A percentile compares a stretch with the other conserved stretches of the same genome.
phyloP scores from a whole-genome alignment of 1,139 yeast species.

The Ashbya aceris region DNA sequence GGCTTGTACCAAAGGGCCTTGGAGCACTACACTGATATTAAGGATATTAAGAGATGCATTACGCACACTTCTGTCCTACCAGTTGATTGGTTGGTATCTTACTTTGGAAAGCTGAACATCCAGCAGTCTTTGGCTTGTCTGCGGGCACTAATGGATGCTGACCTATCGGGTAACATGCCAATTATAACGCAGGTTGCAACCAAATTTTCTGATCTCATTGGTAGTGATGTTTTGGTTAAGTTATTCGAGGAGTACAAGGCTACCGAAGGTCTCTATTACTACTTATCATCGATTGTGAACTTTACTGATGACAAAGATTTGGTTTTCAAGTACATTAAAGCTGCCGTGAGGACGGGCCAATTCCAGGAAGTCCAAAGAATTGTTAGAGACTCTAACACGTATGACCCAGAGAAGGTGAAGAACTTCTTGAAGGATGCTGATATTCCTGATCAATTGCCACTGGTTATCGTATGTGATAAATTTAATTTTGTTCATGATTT shows the following conservation, averaged over 20 bases:
- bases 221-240: conserved; percentile 75
- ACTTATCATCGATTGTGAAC: conserved; percentile 86
- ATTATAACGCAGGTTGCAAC: conserved; percentile 95
- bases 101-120: conserved; percentile 88
- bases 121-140: conserved; percentile 88
- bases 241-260: conserved; percentile 90
- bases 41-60: conserved; percentile 90
- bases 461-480: conserved; percentile 93
- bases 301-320: conserved; percentile 91
- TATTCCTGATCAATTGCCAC: conserved; percentile 90
- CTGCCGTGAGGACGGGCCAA: conserved; percentile 88
- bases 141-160: conserved; percentile 72
- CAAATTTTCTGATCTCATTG: conserved; percentile 88
- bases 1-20: conserved; percentile 91
- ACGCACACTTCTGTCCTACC: conserved; percentile 82
- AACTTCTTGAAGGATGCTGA: conserved; percentile 91
- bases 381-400: conserved; percentile 87
- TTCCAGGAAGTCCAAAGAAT: conserved; percentile 90
- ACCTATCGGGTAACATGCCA: conserved; percentile 82
- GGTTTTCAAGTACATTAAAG: conserved; percentile 89
- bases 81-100: conserved; percentile 85
- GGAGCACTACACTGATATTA: conserved; percentile 89
- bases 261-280: conserved; percentile 87
- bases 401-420: conserved; percentile 95
- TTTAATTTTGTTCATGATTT: conserved; percentile 87